Conservation (phyloP, 371 early-diverging fungal genomes). For the Mucor circinelloides region DNA sequence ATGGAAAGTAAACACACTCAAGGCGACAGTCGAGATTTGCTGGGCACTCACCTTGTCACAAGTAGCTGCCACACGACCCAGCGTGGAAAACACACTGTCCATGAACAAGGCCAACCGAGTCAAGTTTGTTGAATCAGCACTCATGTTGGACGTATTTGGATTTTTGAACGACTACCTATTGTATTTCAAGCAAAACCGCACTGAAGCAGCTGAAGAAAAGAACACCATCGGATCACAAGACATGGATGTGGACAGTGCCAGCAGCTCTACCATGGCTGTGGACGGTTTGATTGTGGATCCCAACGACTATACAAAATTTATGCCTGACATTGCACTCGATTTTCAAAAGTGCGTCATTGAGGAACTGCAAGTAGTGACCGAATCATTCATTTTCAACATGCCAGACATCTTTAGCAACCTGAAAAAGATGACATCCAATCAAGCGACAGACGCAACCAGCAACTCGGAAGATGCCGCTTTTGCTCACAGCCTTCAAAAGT, state of each 20-base stretch:
- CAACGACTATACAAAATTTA: slow-evolving; percentile 27
- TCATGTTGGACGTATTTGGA: slow-evolving; percentile 58
- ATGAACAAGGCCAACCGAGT: slow-evolving; percentile 9
- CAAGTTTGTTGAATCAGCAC: slow-evolving; percentile 55
- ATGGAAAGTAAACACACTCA: slow-evolving; percentile 18
- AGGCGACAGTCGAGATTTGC: slow-evolving; percentile 14
- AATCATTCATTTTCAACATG: slow-evolving; percentile 58
- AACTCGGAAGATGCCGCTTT: slow-evolving; percentile 4
- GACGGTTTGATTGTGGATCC: slow-evolving; percentile 30
- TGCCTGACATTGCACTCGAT: slow-evolving; percentile 19
- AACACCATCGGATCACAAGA: neutral
- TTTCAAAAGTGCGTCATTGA: slow-evolving; percentile 46
- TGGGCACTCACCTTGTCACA: slow-evolving; percentile 11
- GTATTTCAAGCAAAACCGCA: slow-evolving; percentile 28
- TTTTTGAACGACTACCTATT: slow-evolving; percentile 40
- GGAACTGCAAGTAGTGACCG: slow-evolving; percentile 45
- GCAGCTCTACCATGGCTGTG: slow-evolving; percentile 23
- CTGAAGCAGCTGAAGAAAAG: neutral
- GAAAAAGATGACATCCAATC: neutral
- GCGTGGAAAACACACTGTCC: neutral
- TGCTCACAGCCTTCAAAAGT: slow-evolving; percentile 45
- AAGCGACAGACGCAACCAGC: neutral
- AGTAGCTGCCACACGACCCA: neutral
- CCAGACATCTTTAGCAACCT: slow-evolving; percentile 20
- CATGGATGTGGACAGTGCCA: slow-evolving; percentile 5